Percentiles rank a stretch among this genome's conserved stretches.
phyloP scores from a whole-genome alignment of 495 filamentous ascomycete species.

The Tuber brumale region DNA sequence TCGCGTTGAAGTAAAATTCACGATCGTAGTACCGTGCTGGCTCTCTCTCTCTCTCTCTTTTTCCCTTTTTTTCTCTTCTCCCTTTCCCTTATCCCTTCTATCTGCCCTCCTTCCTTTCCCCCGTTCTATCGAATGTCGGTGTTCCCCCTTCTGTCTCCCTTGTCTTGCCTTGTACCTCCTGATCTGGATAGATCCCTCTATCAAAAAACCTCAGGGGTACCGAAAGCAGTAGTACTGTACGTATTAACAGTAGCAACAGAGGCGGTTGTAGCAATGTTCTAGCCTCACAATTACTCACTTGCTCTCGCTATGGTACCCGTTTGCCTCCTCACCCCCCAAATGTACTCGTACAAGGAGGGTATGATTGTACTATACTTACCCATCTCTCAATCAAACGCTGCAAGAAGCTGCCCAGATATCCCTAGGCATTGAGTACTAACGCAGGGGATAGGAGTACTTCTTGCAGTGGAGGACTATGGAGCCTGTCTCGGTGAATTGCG shows the following conservation, averaged over 20 bases:
- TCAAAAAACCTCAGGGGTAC: background rate
- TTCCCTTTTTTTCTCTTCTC: background rate
- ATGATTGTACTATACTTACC: background rate
- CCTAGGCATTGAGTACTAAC: slow-evolving; percentile 32
- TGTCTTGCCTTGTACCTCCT: background rate
- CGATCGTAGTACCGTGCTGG: slow-evolving; percentile 22
- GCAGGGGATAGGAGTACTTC: slow-evolving; percentile 33
- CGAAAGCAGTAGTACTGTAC: background rate
- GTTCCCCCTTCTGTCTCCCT: slow-evolving; percentile 16
- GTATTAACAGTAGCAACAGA: background rate
- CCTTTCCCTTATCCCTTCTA: background rate
- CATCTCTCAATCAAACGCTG: slow-evolving; percentile 6
- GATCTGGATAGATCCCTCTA: background rate
- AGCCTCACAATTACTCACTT: background rate
- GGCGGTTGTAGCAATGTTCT: background rate
- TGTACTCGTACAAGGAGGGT: background rate
- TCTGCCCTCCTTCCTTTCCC: slow-evolving; percentile 13
- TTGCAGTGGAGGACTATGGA: slow-evolving; percentile 32
- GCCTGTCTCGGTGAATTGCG: slow-evolving; percentile 27
- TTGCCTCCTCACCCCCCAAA: background rate
- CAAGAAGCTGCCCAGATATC: slow-evolving; percentile 34
- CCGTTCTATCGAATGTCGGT: slow-evolving; percentile 25
- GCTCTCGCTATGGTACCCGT: background rate
- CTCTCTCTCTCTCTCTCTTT: slow-evolving; percentile 20
- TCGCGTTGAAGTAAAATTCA: slow-evolving; percentile 1